Evolutionary conservation across 257 asterid species (phyloP).

Genomic region (Plantago elongata): DNA sequence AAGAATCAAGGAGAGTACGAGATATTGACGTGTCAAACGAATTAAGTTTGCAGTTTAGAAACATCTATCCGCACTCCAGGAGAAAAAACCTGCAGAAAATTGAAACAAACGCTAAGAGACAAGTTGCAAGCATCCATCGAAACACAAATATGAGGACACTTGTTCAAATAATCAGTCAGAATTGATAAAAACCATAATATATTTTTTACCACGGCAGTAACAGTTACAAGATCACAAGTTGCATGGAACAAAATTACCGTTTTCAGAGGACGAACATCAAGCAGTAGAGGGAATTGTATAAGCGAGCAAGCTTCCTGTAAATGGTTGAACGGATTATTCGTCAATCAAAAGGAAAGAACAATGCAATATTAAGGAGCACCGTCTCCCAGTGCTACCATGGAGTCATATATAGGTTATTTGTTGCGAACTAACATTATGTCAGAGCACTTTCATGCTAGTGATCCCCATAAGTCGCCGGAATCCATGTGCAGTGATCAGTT

Average conservation of each 20-base stretch:
- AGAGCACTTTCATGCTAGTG: background rate
- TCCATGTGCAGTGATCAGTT: background rate
- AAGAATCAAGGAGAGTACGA: too few relatives aligned
- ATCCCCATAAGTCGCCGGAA: conserved; percentile 3
- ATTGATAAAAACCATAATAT: background rate
- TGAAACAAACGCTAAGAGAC: background rate
- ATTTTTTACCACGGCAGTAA: background rate
- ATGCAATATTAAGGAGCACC: background rate
- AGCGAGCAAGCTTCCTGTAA: conserved; percentile 68
- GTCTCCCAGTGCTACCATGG: too few relatives aligned
- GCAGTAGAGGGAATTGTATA: conserved; percentile 49
- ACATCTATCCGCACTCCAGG: background rate
- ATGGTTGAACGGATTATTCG: conserved; percentile 5
- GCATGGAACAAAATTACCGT: conserved; percentile 34
- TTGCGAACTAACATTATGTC: too few relatives aligned
- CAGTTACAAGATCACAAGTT: conserved; percentile 1
- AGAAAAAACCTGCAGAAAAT: conserved; percentile 1
- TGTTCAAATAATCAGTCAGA: background rate
- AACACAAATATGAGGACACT: background rate
- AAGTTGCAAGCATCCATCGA: conserved; percentile 8
- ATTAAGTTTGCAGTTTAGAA: background rate
- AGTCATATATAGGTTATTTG: too few relatives aligned
- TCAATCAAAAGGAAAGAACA: conserved; percentile 14
- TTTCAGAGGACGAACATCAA: conserved; percentile 26
- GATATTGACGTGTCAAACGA: too few relatives aligned